Evolutionary conservation across 768 basidiomycete species (phyloP).

Genomic region (Hygrophorus russula): DNA sequence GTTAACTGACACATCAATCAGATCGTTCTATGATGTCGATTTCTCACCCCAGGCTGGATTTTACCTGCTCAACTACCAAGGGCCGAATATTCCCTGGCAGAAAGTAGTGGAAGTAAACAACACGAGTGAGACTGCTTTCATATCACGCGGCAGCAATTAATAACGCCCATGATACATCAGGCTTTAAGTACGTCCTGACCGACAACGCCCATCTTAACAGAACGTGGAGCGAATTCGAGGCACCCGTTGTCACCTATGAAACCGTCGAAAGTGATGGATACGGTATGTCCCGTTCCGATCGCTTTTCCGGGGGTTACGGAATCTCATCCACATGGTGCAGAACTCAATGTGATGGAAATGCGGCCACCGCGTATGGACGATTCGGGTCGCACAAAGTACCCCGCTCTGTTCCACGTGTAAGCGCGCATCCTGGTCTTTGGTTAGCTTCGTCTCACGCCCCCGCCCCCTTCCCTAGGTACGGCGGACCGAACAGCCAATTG

Average conservation of each 20-base stretch:
- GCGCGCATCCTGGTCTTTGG: conserved; percentile 11
- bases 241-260: conserved; percentile 55
- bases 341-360: conserved; percentile 84
- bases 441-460: not conserved
- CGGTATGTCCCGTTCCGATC: conserved; percentile 33
- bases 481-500: conserved; percentile 79
- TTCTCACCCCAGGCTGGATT: conserved; percentile 86
- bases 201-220: conserved; percentile 59
- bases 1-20: conserved; percentile 39
- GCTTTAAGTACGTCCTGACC: conserved; percentile 53
- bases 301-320: conserved; percentile 1
- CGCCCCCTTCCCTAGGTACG: conserved; percentile 47
- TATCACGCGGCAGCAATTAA: not conserved
- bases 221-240: conserved; percentile 56
- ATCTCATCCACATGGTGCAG: conserved; percentile 27
- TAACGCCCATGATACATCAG: conserved; percentile 19
- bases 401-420: conserved; percentile 84
- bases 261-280: conserved; percentile 76
- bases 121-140: conserved; percentile 12
- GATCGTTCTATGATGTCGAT: conserved; percentile 49
- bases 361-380: conserved; percentile 90
- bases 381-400: conserved; percentile 91
- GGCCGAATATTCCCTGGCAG: conserved; percentile 84
- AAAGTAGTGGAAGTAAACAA: conserved; percentile 50
- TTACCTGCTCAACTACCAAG: conserved; percentile 70